phyloP scores from a whole-genome alignment of 148 eudicot genomes.

The Oxyria digyna region DNA sequence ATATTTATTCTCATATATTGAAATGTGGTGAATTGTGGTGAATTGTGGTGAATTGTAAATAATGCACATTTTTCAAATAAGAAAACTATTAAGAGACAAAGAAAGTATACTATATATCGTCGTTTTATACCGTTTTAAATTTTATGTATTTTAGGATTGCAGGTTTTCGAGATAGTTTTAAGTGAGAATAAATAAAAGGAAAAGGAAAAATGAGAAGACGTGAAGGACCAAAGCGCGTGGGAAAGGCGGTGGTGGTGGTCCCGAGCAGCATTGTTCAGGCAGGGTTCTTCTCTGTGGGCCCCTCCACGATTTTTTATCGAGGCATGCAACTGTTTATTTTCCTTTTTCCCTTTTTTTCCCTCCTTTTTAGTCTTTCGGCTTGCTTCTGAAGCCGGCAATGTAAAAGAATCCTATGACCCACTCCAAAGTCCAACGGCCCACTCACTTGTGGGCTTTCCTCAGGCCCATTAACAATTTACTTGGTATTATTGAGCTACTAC shows the following conservation, averaged over 20 bases:
- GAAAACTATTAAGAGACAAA: too few relatives aligned
- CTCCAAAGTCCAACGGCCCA: slow-evolving; percentile 3
- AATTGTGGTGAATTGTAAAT: too few relatives aligned
- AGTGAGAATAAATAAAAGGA: too few relatives aligned
- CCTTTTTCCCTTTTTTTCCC: neutral
- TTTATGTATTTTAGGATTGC: too few relatives aligned
- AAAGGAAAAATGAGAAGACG: too few relatives aligned
- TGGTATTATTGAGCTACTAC: too few relatives aligned
- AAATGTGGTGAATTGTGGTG: too few relatives aligned
- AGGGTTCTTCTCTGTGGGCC: neutral
- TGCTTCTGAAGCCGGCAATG: neutral
- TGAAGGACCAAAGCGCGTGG: slow-evolving; percentile 4
- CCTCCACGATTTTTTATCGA: neutral
- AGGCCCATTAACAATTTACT: neutral
- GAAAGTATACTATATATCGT: too few relatives aligned
- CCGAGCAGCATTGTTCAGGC: neutral
- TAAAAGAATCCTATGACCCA: neutral
- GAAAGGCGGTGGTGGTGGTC: slow-evolving; percentile 3
- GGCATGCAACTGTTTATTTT: slow-evolving; percentile 1
- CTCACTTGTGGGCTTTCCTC: neutral
- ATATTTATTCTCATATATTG: too few relatives aligned
- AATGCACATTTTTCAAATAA: too few relatives aligned
- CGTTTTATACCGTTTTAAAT: too few relatives aligned
- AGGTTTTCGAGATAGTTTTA: too few relatives aligned
- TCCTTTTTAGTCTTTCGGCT: neutral